Percentiles rank a stretch among this genome's conserved stretches.
Conservation (phyloP, 2,329 filamentous ascomycete species). For the Tolypocladium cylindrosporum region DNA sequence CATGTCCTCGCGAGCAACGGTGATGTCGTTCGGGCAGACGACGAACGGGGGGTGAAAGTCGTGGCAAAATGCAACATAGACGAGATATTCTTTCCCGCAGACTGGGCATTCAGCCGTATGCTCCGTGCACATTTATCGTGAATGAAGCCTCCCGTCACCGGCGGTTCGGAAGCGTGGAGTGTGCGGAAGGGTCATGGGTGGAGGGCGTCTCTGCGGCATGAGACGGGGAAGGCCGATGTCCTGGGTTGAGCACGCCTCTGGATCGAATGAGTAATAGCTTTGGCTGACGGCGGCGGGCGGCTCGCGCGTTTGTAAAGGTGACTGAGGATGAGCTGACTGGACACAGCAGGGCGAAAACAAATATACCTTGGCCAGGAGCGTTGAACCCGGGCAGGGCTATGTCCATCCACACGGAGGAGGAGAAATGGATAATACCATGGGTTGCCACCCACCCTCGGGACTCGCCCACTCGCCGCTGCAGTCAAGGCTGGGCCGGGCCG, state of each 20-base stretch:
- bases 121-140: constrained; percentile 50
- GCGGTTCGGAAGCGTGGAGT: background rate
- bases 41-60: constrained; percentile 38
- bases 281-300: background rate
- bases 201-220: background rate
- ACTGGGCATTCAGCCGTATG: constrained; percentile 46
- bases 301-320: background rate
- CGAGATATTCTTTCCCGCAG: constrained; percentile 48
- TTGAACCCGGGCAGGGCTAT: background rate
- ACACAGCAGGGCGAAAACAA: background rate
- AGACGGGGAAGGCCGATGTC: background rate
- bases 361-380: background rate
- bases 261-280: background rate
- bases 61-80: constrained; percentile 48
- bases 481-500: background rate
- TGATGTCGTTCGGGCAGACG: constrained; percentile 34
- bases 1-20: constrained; percentile 32
- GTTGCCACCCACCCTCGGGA: background rate
- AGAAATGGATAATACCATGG: background rate
- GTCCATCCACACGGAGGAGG: background rate
- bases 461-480: background rate
- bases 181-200: constrained; percentile 2
- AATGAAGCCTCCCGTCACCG: constrained; percentile 7
- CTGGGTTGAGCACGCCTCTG: background rate
- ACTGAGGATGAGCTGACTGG: background rate